Conservation (phyloP, 2,329 filamentous ascomycete genomes). For the Colletotrichum orbiculare region DNA sequence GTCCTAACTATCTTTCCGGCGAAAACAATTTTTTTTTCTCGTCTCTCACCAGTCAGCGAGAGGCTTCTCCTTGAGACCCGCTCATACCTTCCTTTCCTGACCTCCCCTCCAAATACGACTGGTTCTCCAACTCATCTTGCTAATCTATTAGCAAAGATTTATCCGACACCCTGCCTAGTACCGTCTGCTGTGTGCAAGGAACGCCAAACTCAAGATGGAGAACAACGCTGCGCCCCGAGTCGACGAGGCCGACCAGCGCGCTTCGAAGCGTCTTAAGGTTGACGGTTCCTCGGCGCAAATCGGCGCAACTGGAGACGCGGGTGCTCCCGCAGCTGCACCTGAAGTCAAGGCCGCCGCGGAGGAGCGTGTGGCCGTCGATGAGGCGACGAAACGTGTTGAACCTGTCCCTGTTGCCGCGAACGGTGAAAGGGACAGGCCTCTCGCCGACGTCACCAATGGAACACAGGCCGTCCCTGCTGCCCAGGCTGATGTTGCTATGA, state of each 20-base stretch:
- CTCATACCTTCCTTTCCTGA: conserved; percentile 24
- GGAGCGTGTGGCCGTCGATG: conserved; percentile 25
- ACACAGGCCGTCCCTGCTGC: background rate
- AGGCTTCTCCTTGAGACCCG: background rate
- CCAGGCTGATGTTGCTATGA: conserved; percentile 28
- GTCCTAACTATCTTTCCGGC: background rate
- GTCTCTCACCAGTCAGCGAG: conserved; percentile 13
- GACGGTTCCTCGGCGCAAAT: conserved; percentile 28
- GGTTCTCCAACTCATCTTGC: background rate
- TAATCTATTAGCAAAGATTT: background rate
- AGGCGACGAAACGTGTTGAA: conserved; percentile 25
- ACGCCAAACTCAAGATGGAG: conserved; percentile 20
- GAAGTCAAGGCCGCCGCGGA: conserved; percentile 14
- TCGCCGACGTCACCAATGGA: background rate
- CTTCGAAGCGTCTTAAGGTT: conserved; percentile 40
- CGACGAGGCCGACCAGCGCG: conserved; percentile 37
- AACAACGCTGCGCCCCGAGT: conserved; percentile 9
- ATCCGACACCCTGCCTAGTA: background rate
- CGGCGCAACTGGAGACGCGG: background rate
- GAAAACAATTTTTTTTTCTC: background rate
- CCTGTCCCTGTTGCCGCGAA: conserved; percentile 27
- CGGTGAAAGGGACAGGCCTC: conserved; percentile 8
- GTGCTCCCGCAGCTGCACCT: background rate
- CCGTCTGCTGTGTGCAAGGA: background rate
- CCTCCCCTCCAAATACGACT: conserved; percentile 8